Conservation (phyloP, 495 filamentous ascomycete genomes). For the Podospora pseudocomata region DNA sequence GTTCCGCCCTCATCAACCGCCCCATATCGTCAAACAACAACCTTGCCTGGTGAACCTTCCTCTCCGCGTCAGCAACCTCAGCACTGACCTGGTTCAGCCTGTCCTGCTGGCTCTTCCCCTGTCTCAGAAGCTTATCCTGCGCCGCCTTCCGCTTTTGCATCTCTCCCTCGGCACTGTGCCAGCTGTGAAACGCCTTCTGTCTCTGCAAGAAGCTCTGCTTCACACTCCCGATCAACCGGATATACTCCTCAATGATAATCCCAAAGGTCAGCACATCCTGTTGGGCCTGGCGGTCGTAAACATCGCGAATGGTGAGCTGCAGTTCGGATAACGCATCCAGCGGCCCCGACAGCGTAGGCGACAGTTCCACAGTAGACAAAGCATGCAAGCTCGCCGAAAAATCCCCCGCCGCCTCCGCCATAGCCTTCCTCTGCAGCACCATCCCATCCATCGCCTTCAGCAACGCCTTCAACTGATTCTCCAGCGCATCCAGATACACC, state of each 20-base stretch:
- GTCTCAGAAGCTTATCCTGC: conserved; percentile 88
- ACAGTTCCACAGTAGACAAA: conserved; percentile 82
- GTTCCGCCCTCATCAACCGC: conserved; percentile 79
- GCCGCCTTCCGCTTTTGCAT: conserved; percentile 77
- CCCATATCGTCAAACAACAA: conserved; percentile 98
- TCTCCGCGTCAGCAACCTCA: conserved; percentile 89
- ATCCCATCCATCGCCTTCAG: conserved; percentile 92
- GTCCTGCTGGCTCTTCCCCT: conserved; percentile 94
- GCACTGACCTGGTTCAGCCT: conserved; percentile 84
- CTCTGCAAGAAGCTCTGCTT: conserved; percentile 89
- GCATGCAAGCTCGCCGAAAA: conserved; percentile 89
- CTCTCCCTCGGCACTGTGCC: conserved; percentile 85
- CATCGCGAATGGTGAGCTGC: conserved; percentile 86
- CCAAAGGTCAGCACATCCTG: conserved; percentile 95
- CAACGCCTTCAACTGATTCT: conserved; percentile 90
- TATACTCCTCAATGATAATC: conserved; percentile 97
- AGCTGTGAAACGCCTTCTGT: conserved; percentile 91
- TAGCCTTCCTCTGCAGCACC: conserved; percentile 82
- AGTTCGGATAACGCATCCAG: conserved; percentile 87
- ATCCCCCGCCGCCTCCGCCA: conserved; percentile 88
- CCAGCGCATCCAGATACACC: conserved; percentile 89
- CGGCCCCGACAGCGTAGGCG: conserved; percentile 80
- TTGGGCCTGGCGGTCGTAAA: conserved; percentile 94
- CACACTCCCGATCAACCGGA: conserved; percentile 87
- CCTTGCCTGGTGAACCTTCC: conserved; percentile 85